Evolutionary conservation across 352 stramenopile genomes (phyloP).

Genomic region (Elongisporangium anandrum): DNA sequence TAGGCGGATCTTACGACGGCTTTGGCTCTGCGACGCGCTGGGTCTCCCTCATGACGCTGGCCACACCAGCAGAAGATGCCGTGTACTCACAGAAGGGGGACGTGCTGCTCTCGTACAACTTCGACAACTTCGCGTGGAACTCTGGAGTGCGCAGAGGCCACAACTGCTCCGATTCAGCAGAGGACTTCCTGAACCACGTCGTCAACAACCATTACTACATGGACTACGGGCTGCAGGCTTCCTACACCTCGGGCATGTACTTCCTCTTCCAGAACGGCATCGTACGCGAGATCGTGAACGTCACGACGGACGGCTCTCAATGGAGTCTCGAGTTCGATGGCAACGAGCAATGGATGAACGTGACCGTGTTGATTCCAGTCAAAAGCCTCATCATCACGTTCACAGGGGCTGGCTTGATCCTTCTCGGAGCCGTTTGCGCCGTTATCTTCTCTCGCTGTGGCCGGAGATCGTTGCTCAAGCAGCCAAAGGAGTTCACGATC

Average conservation of each 20-base stretch:
- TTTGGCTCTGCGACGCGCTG: constrained; percentile 27
- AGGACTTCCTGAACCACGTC: constrained; percentile 27
- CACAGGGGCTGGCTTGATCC: neutral
- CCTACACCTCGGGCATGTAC: constrained; percentile 43
- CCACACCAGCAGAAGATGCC: constrained; percentile 9
- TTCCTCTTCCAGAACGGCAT: constrained; percentile 55
- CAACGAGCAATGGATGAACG: neutral
- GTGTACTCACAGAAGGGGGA: constrained; percentile 20
- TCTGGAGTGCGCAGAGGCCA: constrained; percentile 17
- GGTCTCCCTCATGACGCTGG: constrained; percentile 31
- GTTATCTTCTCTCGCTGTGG: neutral
- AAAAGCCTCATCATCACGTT: neutral
- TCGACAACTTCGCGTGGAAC: constrained; percentile 6
- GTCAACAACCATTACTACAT: constrained; percentile 43
- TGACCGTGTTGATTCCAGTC: neutral
- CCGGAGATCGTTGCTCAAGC: neutral
- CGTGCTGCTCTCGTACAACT: constrained; percentile 26
- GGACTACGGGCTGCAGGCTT: constrained; percentile 33
- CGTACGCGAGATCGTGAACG: constrained; percentile 13
- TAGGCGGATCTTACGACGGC: neutral
- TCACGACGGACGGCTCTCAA: neutral
- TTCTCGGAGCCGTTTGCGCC: neutral
- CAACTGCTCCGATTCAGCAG: constrained; percentile 32
- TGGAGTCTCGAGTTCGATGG: neutral
- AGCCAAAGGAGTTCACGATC: neutral